phyloP scores from a whole-genome alignment of 2,329 filamentous ascomycete genomes.

The Thelonectria discophora region DNA sequence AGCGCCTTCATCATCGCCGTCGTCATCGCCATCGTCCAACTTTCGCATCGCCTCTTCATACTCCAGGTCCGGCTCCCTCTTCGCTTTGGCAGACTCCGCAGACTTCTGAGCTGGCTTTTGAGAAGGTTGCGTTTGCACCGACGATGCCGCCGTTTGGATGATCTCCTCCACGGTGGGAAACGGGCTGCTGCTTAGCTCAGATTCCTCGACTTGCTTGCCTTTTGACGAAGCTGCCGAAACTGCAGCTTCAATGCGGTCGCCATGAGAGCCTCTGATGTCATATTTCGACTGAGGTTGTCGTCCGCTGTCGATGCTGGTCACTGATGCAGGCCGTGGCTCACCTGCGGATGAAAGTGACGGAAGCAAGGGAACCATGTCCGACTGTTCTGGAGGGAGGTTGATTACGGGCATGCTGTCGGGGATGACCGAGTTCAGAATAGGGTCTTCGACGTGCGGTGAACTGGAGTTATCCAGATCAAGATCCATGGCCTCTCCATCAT shows the following conservation, averaged over 20 bases:
- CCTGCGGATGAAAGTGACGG: constrained; percentile 14
- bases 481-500: constrained; percentile 19
- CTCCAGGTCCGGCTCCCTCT: constrained; percentile 45
- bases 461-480: constrained; percentile 17
- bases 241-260: constrained; percentile 33
- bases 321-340: constrained; percentile 33
- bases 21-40: constrained; percentile 48
- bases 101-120: constrained; percentile 42
- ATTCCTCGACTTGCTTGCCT: constrained; percentile 28
- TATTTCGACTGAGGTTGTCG: constrained; percentile 59
- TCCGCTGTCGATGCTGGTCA: constrained; percentile 56
- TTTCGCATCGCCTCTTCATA: constrained; percentile 57
- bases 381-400: constrained; percentile 24
- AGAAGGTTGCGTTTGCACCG: constrained; percentile 50
- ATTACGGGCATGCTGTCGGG: constrained; percentile 36
- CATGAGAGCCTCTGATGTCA: constrained; percentile 44
- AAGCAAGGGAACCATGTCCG: constrained; percentile 11
- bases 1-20: too few species aligned
- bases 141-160: constrained; percentile 52
- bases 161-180: constrained; percentile 51
- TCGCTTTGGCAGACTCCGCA: constrained; percentile 39
- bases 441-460: constrained; percentile 11
- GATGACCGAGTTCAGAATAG: constrained; percentile 32
- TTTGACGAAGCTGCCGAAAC: constrained; percentile 29
- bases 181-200: constrained; percentile 46